A percentile compares a stretch with the other conserved stretches of the same genome.
Evolutionary conservation across 768 basidiomycete genomes (phyloP).

Genomic region (Kwoniella sp.): DNA sequence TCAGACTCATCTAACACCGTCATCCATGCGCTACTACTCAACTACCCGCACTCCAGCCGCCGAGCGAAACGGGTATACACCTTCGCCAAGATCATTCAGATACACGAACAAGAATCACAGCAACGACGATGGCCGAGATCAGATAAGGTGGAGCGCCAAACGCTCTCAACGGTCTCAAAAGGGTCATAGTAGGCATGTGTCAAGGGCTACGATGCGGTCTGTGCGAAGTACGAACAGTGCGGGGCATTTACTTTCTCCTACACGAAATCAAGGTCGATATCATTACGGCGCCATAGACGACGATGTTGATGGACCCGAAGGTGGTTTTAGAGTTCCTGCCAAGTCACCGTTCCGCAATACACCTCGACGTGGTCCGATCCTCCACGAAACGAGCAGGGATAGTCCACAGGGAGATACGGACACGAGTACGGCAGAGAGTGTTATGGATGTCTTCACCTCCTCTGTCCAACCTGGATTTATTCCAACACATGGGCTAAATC

Average conservation of each 20-base stretch:
- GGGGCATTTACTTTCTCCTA: not conserved
- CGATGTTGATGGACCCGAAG: too few relatives aligned
- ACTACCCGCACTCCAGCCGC: too few relatives aligned
- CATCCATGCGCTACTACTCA: conserved; percentile 8
- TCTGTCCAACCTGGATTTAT: not conserved
- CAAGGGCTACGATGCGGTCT: conserved; percentile 13
- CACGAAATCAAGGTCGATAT: not conserved
- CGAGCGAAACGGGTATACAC: not conserved
- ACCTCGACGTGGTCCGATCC: too few relatives aligned
- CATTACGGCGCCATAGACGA: not conserved
- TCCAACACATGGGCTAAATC: not conserved
- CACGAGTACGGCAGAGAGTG: not conserved
- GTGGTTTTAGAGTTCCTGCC: too few relatives aligned
- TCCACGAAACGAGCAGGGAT: too few relatives aligned
- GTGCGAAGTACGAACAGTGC: not conserved
- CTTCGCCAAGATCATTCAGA: not conserved
- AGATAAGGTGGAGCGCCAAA: too few relatives aligned
- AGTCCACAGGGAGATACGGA: too few relatives aligned
- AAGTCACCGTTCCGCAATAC: too few relatives aligned
- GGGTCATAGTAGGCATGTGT: conserved; percentile 7
- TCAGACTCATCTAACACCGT: conserved; percentile 5
- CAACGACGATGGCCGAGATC: too few relatives aligned
- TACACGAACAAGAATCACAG: not conserved
- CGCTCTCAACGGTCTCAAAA: too few relatives aligned
- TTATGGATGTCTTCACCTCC: conserved; percentile 13